Evolutionary conservation across 805 yeast genomes (phyloP).

Genomic region (Candida silvatica): DNA sequence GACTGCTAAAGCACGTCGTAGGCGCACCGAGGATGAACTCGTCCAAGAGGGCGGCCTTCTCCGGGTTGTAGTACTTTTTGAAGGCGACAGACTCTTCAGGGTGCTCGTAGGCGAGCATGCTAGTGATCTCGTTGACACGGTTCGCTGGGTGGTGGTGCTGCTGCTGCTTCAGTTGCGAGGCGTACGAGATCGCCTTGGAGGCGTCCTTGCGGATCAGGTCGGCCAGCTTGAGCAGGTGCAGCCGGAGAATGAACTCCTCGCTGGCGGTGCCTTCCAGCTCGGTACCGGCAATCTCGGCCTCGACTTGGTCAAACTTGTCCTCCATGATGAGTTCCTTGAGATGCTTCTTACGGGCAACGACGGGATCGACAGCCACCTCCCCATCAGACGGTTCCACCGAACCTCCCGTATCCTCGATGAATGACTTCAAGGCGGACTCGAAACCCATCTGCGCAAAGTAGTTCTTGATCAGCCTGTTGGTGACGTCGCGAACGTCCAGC

Average conservation of each 20-base stretch:
- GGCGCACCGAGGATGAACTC: no score
- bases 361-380: slow-evolving; percentile 21
- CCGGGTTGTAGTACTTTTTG: slow-evolving; percentile 26
- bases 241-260: slow-evolving; percentile 28
- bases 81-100: slow-evolving; percentile 32
- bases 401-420: slow-evolving; percentile 34
- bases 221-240: slow-evolving; percentile 35
- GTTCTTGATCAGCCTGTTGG: slow-evolving; percentile 21
- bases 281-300: slow-evolving; percentile 27
- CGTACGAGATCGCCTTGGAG: slow-evolving; percentile 29
- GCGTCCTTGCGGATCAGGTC: slow-evolving; percentile 25
- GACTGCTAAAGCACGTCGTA: no score
- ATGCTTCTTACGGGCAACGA: slow-evolving; percentile 25
- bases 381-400: slow-evolving; percentile 27
- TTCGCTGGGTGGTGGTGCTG: slow-evolving; percentile 23
- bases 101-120: slow-evolving; percentile 44
- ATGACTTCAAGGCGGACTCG: slow-evolving; percentile 42
- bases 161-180: slow-evolving; percentile 24
- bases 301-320: slow-evolving; percentile 37
- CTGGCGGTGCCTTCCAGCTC: slow-evolving; percentile 31
- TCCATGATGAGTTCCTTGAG: slow-evolving; percentile 32
- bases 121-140: slow-evolving; percentile 36
- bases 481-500: slow-evolving; percentile 5
- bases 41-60: slow-evolving; percentile 15
- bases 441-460: slow-evolving; percentile 56